Evolutionary conservation across 106 monocot species (phyloP).

Genomic region (Hemerocallis citrina): DNA sequence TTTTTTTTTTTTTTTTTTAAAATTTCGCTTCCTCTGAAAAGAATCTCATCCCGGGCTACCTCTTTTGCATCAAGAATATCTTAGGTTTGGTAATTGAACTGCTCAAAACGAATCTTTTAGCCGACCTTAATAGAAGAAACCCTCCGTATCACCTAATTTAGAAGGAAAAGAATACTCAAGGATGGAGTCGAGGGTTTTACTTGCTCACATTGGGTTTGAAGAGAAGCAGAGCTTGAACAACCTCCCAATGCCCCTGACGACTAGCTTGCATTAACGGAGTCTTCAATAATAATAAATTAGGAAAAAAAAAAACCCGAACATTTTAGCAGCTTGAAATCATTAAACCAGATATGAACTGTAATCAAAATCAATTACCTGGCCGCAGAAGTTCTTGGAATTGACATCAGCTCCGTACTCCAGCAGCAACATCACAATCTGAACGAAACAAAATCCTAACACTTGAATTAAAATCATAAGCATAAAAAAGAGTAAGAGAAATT

Average conservation of each 20-base stretch:
- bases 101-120: no score
- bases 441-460: not conserved
- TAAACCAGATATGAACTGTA: no score
- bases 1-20: no score
- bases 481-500: not conserved
- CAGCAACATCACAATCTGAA: constrained; percentile 54
- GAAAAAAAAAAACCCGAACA: not conserved
- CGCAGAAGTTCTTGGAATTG: constrained; percentile 72
- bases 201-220: constrained; percentile 7
- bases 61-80: no score
- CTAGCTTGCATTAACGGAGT: constrained; percentile 16
- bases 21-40: no score
- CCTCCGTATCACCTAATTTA: not conserved
- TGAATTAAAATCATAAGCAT: not conserved
- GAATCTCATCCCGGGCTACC: no score
- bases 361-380: no score
- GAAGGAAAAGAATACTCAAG: not conserved
- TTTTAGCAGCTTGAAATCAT: no score
- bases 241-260: constrained; percentile 11
- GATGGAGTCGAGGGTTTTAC: not conserved
- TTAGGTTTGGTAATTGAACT: no score
- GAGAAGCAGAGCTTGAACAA: constrained; percentile 5
- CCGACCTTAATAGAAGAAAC: no score
- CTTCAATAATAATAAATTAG: not conserved
- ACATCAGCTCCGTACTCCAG: constrained; percentile 75